phyloP scores from a whole-genome alignment of 805 yeast genomes.

The Ogataea nonfermentans region DNA sequence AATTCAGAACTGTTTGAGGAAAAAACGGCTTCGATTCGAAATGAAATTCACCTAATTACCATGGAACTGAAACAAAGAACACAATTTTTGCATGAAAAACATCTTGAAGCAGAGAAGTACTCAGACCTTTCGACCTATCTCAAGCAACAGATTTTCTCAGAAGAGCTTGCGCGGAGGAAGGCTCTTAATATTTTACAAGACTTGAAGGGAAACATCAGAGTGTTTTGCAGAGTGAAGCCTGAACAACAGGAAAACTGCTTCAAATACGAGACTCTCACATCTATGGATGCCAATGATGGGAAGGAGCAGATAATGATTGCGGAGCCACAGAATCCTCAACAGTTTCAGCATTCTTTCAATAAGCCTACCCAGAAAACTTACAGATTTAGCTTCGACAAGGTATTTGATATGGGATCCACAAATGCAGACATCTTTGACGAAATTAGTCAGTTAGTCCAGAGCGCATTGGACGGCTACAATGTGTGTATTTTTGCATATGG shows the following conservation, averaged over 20 bases:
- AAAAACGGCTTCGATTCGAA: constrained; percentile 6
- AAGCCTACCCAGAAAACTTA: constrained; percentile 24
- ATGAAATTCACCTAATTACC: constrained; percentile 11
- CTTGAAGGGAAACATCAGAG: constrained; percentile 87
- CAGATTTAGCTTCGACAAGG: constrained; percentile 71
- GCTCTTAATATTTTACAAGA: constrained; percentile 79
- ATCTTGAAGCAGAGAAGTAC: constrained; percentile 15
- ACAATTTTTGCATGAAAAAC: constrained; percentile 26
- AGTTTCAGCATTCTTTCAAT: constrained; percentile 5
- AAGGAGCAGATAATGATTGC: constrained; percentile 32
- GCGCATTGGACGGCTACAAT: constrained; percentile 81
- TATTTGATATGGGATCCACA: constrained; percentile 53
- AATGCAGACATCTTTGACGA: constrained; percentile 77
- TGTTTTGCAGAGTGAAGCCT: constrained; percentile 84
- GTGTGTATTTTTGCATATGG: constrained; percentile 97
- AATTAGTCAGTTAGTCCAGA: constrained; percentile 81
- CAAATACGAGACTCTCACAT: constrained; percentile 9
- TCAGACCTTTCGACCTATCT: constrained; percentile 4
- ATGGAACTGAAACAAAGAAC: constrained; percentile 13
- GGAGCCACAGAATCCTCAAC: constrained; percentile 17
- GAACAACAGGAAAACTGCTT: constrained; percentile 28
- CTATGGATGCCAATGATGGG: constrained; percentile 21
- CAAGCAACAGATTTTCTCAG: constrained; percentile 29
- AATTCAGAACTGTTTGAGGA: constrained; percentile 10
- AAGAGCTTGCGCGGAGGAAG: constrained; percentile 45